phyloP scores from a whole-genome alignment of 768 basidiomycete genomes.

The Termitomyces sp. region DNA sequence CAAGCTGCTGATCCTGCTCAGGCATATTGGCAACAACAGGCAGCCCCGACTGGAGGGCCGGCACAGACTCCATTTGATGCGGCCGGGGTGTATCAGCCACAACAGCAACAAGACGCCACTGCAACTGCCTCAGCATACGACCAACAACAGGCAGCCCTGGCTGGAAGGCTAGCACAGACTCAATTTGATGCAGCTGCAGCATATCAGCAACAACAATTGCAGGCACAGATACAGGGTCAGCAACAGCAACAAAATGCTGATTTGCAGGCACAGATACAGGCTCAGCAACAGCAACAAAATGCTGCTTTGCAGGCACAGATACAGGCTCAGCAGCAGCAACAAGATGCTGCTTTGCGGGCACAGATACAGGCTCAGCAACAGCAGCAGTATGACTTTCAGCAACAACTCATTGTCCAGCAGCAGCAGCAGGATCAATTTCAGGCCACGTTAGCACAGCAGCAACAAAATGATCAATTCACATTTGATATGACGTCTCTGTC shows the following conservation, averaged over 20 bases:
- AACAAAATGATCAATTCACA: background rate
- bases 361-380: conserved; percentile 9
- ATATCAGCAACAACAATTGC: background rate
- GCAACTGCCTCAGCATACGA: too few species aligned
- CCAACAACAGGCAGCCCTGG: background rate
- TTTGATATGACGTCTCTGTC: background rate
- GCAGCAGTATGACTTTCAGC: conserved; percentile 13
- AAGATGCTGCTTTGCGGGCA: background rate
- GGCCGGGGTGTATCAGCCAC: conserved; percentile 10
- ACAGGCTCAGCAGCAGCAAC: background rate
- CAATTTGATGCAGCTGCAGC: background rate
- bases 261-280: background rate
- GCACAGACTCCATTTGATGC: conserved; percentile 1
- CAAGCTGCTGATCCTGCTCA: background rate
- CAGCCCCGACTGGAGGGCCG: conserved; percentile 8
- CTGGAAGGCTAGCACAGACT: background rate
- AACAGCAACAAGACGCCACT: too few species aligned
- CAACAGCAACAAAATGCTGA: conserved; percentile 12
- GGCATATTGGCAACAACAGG: background rate
- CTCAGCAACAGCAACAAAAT: background rate
- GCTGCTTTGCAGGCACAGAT: background rate
- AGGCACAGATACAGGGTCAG: conserved; percentile 2
- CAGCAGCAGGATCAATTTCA: conserved; percentile 1
- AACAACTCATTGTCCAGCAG: conserved; percentile 1
- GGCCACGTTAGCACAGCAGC: background rate